Conservation (phyloP, 495 filamentous ascomycete genomes). For the Neurospora tetrasperma region DNA sequence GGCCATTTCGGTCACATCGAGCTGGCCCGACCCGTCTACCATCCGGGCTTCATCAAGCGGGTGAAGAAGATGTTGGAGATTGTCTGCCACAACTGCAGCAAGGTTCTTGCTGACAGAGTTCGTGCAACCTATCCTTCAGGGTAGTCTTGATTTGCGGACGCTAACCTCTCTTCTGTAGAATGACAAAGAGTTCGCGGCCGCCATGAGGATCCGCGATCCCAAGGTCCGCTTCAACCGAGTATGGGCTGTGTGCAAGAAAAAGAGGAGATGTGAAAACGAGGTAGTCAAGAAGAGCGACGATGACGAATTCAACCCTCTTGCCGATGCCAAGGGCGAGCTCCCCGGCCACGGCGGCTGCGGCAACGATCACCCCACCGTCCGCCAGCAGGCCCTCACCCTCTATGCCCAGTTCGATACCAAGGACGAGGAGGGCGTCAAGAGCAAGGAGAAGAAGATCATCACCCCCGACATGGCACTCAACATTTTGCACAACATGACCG, state of each 20-base stretch:
- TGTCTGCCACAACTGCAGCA: conserved; percentile 96
- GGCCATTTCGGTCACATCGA: conserved; percentile 98
- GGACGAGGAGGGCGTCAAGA: conserved; percentile 71
- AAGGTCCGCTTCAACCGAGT: conserved; percentile 88
- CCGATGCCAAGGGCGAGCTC: conserved; percentile 37
- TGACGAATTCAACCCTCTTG: conserved; percentile 37
- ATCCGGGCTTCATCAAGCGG: conserved; percentile 92
- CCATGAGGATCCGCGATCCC: conserved; percentile 73
- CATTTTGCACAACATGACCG: conserved; percentile 72
- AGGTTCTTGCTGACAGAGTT: conserved; percentile 89
- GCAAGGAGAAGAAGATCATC: conserved; percentile 74
- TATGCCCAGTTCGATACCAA: conserved; percentile 38
- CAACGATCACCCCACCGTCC: conserved; percentile 77
- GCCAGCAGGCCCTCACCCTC: conserved; percentile 73
- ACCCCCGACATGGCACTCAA: conserved; percentile 74
- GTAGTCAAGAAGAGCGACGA: conserved; percentile 47
- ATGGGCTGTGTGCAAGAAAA: conserved; percentile 80
- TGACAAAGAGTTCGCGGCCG: conserved; percentile 72
- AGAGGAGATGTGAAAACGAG: conserved; percentile 71
- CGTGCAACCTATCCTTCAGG: conserved; percentile 46
- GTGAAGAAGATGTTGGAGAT: conserved; percentile 97
- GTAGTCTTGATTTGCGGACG: conserved; percentile 42
- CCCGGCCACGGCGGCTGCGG: conserved; percentile 79
- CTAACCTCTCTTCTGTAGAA: conserved; percentile 59
- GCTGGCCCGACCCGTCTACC: conserved; percentile 86